phyloP scores from a whole-genome alignment of 805 yeast species.

The Lachancea sp. region DNA sequence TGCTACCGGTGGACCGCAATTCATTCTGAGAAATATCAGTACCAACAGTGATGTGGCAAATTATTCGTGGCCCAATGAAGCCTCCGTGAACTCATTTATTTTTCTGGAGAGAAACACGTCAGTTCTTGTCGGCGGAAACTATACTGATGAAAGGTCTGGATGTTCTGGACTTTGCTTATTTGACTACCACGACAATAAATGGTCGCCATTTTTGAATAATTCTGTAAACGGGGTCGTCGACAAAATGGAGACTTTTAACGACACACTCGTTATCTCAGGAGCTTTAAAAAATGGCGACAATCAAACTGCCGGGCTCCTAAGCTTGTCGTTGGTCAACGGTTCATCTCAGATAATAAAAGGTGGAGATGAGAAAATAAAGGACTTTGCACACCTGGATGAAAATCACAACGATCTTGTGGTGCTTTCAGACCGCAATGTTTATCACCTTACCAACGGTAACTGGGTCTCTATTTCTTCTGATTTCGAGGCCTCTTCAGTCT shows the following conservation, averaged over 20 bases:
- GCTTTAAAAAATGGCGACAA: constrained; percentile 39
- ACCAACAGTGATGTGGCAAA: constrained; percentile 41
- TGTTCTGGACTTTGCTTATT: constrained; percentile 66
- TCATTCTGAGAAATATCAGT: constrained; percentile 33
- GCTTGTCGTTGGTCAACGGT: constrained; percentile 14
- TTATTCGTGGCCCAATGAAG: constrained; percentile 31
- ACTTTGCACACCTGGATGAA: constrained; percentile 44
- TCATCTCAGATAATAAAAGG: constrained; percentile 12
- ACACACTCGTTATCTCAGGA: constrained; percentile 44
- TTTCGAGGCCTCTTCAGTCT: constrained; percentile 1
- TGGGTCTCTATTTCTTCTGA: constrained; percentile 2
- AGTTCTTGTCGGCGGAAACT: constrained; percentile 64
- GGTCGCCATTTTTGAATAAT: constrained; percentile 39
- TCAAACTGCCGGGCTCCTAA: constrained; percentile 41
- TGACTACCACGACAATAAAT: constrained; percentile 45
- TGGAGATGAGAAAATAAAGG: constrained; percentile 24
- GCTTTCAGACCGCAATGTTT: constrained; percentile 3
- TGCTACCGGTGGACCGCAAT: constrained; percentile 8
- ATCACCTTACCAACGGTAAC: background rate
- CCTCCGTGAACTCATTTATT: constrained; percentile 39
- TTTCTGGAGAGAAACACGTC: constrained; percentile 37
- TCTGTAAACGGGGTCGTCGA: constrained; percentile 47
- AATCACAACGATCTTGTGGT: constrained; percentile 37
- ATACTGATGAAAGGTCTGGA: constrained; percentile 48
- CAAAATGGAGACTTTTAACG: constrained; percentile 43